Conservation (phyloP, 768 basidiomycete genomes). For the Rhizopogon vinicolor region DNA sequence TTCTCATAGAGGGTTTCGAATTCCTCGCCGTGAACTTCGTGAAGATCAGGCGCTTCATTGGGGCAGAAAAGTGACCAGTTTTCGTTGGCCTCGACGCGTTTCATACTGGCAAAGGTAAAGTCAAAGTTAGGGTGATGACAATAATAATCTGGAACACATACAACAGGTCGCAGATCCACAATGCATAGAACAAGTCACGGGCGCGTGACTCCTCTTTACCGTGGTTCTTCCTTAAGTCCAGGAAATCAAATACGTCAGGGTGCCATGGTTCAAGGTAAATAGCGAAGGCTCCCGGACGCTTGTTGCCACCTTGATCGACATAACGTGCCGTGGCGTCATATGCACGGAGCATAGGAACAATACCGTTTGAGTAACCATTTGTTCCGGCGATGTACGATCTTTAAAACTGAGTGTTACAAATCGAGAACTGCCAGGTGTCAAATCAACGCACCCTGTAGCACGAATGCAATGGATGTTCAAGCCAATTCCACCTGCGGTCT, state of each 20-base stretch:
- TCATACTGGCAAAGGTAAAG: slow-evolving; percentile 63
- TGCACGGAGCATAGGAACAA: slow-evolving; percentile 98
- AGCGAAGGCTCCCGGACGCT: slow-evolving; percentile 97
- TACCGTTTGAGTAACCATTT: slow-evolving; percentile 98
- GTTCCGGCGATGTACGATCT: slow-evolving; percentile 99
- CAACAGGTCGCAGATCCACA: slow-evolving; percentile 98
- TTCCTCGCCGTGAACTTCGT: slow-evolving; percentile 85
- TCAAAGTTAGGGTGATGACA: background rate
- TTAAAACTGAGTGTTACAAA: background rate
- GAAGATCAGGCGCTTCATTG: slow-evolving; percentile 87
- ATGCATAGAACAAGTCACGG: slow-evolving; percentile 94
- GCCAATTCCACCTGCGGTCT: slow-evolving; percentile 98
- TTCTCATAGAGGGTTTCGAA: slow-evolving; percentile 82
- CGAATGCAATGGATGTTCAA: slow-evolving; percentile 95
- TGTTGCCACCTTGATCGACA: slow-evolving; percentile 99
- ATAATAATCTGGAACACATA: slow-evolving; percentile 31
- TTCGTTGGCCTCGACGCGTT: slow-evolving; percentile 83
- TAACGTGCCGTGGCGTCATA: slow-evolving; percentile 98
- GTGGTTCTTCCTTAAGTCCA: slow-evolving; percentile 97
- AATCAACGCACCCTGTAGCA: slow-evolving; percentile 74
- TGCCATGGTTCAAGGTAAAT: slow-evolving; percentile 99
- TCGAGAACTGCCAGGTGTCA: background rate
- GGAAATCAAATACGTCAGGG: slow-evolving; percentile 93
- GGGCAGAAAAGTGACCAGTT: slow-evolving; percentile 99
- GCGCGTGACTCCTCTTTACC: slow-evolving; percentile 98